Evolutionary conservation across 495 filamentous ascomycete species (phyloP).

Genomic region (Trichoderma asperelloides): DNA sequence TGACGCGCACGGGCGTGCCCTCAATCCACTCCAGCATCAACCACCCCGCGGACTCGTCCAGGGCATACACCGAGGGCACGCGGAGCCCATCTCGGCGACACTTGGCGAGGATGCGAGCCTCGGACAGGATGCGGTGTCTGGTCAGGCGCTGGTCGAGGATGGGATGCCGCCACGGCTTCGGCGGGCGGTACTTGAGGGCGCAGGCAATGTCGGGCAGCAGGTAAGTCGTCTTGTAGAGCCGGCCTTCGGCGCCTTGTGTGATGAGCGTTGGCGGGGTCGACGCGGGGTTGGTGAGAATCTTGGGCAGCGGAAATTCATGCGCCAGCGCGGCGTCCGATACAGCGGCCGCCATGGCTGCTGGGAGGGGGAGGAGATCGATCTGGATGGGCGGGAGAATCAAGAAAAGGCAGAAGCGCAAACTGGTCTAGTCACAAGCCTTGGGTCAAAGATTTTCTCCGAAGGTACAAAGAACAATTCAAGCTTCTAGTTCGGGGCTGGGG

Average conservation of each 20-base stretch:
- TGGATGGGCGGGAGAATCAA: neutral
- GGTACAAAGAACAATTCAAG: neutral
- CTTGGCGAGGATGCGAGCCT: constrained; percentile 74
- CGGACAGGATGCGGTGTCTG: constrained; percentile 72
- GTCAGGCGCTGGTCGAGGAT: constrained; percentile 82
- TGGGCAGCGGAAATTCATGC: constrained; percentile 46
- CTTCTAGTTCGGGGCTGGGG: neutral
- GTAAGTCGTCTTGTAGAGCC: constrained; percentile 80
- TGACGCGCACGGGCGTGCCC: constrained; percentile 57
- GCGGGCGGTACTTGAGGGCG: constrained; percentile 87
- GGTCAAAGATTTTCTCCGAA: neutral
- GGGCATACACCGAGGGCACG: constrained; percentile 67
- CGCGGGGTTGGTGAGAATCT: constrained; percentile 52
- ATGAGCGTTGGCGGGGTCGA: constrained; percentile 53
- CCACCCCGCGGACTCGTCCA: constrained; percentile 71
- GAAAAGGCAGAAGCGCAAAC: neutral
- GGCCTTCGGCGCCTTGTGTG: constrained; percentile 89
- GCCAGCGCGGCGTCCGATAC: neutral
- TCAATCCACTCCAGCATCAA: constrained; percentile 85
- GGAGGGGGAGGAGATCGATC: neutral
- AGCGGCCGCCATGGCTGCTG: constrained; percentile 3
- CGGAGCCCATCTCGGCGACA: constrained; percentile 65
- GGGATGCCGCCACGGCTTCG: constrained; percentile 89
- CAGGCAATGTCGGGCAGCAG: constrained; percentile 58
- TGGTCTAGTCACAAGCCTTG: neutral